A percentile compares a stretch with the other conserved stretches of the same genome.
Conservation (phyloP, 148 eudicot species). For the Cornus suecica region DNA sequence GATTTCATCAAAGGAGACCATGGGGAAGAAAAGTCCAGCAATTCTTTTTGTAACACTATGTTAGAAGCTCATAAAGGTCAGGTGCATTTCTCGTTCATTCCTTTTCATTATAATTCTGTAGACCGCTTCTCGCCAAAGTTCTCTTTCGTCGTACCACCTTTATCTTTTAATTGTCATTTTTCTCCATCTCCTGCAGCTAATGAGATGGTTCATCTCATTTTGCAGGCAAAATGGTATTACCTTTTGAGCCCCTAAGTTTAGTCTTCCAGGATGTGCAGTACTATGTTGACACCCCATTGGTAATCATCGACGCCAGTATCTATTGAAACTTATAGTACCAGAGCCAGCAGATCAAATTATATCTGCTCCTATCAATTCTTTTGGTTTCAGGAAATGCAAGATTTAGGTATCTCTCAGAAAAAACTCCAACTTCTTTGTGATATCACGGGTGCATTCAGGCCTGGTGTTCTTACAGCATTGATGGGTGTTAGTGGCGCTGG, state of each 20-base stretch:
- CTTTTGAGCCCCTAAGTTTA: slow-evolving; percentile 64
- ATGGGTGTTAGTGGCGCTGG: slow-evolving; percentile 97
- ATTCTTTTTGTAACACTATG: neutral
- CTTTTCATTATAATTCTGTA: neutral
- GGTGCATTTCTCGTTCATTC: neutral
- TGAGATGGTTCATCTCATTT: slow-evolving; percentile 12
- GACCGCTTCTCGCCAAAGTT: neutral
- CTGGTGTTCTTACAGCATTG: slow-evolving; percentile 76
- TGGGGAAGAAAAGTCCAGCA: slow-evolving; percentile 9
- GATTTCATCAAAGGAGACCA: slow-evolving; percentile 10
- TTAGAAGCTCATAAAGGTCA: slow-evolving; percentile 39
- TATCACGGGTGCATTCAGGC: slow-evolving; percentile 67
- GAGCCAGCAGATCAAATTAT: neutral
- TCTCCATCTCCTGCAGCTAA: neutral
- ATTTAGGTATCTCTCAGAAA: slow-evolving; percentile 55
- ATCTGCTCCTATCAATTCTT: neutral
- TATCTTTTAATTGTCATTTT: neutral
- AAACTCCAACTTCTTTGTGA: slow-evolving; percentile 56
- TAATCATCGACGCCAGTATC: slow-evolving; percentile 19
- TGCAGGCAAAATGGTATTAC: slow-evolving; percentile 63
- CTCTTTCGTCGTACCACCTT: neutral
- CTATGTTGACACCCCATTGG: slow-evolving; percentile 65
- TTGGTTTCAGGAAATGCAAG: slow-evolving; percentile 53
- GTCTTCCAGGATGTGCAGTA: slow-evolving; percentile 66
- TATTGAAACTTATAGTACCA: too few species aligned